Evolutionary conservation across 2,329 filamentous ascomycete species (phyloP).

Genomic region (Coniochaeta sp.): DNA sequence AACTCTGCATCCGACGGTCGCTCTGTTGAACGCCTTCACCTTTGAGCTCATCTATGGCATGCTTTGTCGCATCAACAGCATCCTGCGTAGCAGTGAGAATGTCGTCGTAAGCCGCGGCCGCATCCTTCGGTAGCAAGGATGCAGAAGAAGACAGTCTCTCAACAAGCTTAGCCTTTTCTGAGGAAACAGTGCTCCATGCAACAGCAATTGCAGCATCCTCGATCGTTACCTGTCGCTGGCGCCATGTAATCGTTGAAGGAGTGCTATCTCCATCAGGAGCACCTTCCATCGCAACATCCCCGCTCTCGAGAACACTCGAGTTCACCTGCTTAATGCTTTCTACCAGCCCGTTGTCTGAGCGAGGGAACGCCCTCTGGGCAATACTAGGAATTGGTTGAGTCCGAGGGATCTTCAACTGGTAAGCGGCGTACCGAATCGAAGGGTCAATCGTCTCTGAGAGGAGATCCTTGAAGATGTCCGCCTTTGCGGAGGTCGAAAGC

Average conservation of each 20-base stretch:
- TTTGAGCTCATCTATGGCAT: slow-evolving; percentile 82
- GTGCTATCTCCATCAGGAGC: slow-evolving; percentile 26
- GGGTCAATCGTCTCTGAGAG: slow-evolving; percentile 82
- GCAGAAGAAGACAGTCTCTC: slow-evolving; percentile 36
- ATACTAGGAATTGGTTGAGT: slow-evolving; percentile 76
- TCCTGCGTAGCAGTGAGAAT: slow-evolving; percentile 88
- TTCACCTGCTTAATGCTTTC: slow-evolving; percentile 64
- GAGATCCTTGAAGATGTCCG: slow-evolving; percentile 79
- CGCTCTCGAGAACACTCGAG: slow-evolving; percentile 56
- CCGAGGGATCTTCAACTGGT: slow-evolving; percentile 80
- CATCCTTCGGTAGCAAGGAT: slow-evolving; percentile 50
- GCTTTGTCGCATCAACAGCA: slow-evolving; percentile 86
- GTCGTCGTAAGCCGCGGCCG: slow-evolving; percentile 82
- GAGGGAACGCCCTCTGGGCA: slow-evolving; percentile 70
- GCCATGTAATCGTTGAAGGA: slow-evolving; percentile 76
- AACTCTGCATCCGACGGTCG: slow-evolving; percentile 80
- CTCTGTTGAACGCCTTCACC: slow-evolving; percentile 77
- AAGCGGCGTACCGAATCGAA: slow-evolving; percentile 88
- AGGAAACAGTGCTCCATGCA: slow-evolving; percentile 63
- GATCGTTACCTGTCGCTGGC: slow-evolving; percentile 75
- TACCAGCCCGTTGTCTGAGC: slow-evolving; percentile 53
- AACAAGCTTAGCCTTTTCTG: slow-evolving; percentile 40
- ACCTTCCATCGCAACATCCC: slow-evolving; percentile 31
- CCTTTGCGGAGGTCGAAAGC: slow-evolving; percentile 55
- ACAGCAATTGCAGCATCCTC: slow-evolving; percentile 90